Base-by-base conservation (phyloP, 2,329 filamentous ascomycete species). In the Neofusicoccum sp. region DNA sequence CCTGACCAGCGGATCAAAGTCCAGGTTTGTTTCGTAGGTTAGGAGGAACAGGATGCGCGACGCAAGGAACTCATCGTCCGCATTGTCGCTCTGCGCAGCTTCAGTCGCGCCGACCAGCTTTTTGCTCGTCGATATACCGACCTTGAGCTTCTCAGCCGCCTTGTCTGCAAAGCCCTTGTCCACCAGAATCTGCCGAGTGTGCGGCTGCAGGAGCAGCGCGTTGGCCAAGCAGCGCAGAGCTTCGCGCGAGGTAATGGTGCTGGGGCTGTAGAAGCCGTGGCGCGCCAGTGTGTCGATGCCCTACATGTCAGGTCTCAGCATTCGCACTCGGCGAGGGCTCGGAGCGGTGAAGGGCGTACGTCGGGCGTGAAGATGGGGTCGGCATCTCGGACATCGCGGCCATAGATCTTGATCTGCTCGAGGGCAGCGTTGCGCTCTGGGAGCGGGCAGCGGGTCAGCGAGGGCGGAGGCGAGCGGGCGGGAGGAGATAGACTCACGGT, bases 151-250 rank as follows among this genome's bases (percentile, higher is more conserved):
- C 60, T 84, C 81, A 62, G 90, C 91, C 16, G 88, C 85, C 67
- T 87, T 89, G 14, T 81, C 76, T 41, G 85, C 84, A 69, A 85
- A 88, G 7, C 84, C 88, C 24, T 90, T 77, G 68, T 92, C 85
- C 12, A 91, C 86, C 58, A 95, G 87, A 45, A 84, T 82, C 71
- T 93, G 88, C 54, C 90, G 84, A 43, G 88, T 87, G 41, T 84
- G 79, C 8, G 84, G 78, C 63, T 86, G 81, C 16, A 96, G 82
- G 0, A 96, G 80, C 69, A 97, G 78, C 7, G 91, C 87, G 74
- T 98, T 98, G 67, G 91, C 93, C 49, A 98, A 76, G 67, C 91
- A 93, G 67, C 91, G 85, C 40, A 96, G 79, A 1, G 87, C 93
- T 70, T 92, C 90, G 61, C 87, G 86, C 2, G 89, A 89, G 1